Conservation (phyloP, 2,329 filamentous ascomycete genomes). For the Cercospora berteroae region DNA sequence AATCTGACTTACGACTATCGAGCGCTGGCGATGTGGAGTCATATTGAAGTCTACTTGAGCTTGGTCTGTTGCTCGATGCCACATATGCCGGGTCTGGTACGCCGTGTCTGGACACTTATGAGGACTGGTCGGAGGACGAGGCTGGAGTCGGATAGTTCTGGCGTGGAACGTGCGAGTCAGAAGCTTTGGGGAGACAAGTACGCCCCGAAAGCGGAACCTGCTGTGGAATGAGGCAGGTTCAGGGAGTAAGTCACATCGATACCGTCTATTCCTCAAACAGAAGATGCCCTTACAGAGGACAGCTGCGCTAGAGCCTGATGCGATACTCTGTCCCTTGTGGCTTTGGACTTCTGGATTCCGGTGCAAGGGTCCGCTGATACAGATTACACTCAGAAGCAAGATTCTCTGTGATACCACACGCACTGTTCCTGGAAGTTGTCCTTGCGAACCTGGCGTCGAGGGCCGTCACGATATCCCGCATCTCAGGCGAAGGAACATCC, state of each 20-base stretch:
- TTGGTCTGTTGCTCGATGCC: constrained; percentile 24
- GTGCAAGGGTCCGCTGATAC: not conserved
- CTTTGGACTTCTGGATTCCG: not conserved
- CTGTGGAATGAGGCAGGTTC: not conserved
- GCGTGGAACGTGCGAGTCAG: not conserved
- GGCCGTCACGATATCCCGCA: not conserved
- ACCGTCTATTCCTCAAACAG: not conserved
- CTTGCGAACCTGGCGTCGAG: not conserved
- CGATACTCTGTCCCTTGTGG: not conserved
- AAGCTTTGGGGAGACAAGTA: constrained; percentile 9
- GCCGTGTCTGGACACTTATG: constrained; percentile 6
- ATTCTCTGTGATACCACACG: not conserved
- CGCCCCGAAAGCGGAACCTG: not conserved
- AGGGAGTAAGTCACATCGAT: not conserved
- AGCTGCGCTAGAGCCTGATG: not conserved
- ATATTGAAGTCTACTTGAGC: constrained; percentile 22
- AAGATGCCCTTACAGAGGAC: not conserved
- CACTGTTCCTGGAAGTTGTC: no score
- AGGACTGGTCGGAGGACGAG: not conserved
- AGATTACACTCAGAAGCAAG: not conserved
- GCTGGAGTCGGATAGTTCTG: constrained; percentile 1
- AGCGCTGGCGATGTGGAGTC: constrained; percentile 15
- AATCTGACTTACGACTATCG: constrained; percentile 22
- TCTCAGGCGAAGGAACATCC: not conserved
- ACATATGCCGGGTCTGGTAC: constrained; percentile 15